Evolutionary conservation across 2,329 filamentous ascomycete genomes (phyloP), one percentile per base, ranked within the genome.

Genomic region (Colletotrichum spaethianum): DNA sequence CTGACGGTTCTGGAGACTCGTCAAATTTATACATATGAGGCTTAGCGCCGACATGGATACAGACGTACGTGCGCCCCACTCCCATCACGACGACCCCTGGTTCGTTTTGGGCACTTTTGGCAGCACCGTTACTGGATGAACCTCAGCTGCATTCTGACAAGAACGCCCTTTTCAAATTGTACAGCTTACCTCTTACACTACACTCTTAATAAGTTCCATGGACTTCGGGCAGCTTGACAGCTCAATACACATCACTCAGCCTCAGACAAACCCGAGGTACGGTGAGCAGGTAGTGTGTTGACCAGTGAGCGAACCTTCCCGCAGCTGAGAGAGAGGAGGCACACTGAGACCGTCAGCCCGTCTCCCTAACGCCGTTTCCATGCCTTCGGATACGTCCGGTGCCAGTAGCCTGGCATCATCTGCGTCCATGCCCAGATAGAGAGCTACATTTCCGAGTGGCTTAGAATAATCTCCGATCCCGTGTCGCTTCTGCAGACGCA

Each of bases 1-100:
- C 50, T 53, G 36, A 38, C 38, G 44, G 26, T 63, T 53, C 55
- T 57, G 38, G 46, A 61, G 44, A 52, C 75, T 83, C 81, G 82
- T 82, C 78, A 82, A 83, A 80, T 75, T 81, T 82, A 78, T 81
- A 81, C 78, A 75, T 80, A 82, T 78, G 77, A 63, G 79, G 80
- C 76, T 79, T 83, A 82, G 82, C 78, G 80, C 74, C 59, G 52
- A 28, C 57, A 52, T 50, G 44, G 31, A 38, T 26, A 7, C 31
- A 38, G 59, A 50, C 38, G 44, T 42, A 42, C 26, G 20, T 36
- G 31, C 31, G 38, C 59, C 9, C 33, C 44, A 26, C 31, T 28
- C n/a, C n/a, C 31, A 52, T 2, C 16, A 38, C 44, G 9, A 20
- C n/a, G 9, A 20, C n/a, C 60, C 44, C 31, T 52, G 23, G 38